Evolutionary conservation across 305 asterid genomes (phyloP), one percentile per base, ranked within the genome.

Genomic region (Monarda citriodora): DNA sequence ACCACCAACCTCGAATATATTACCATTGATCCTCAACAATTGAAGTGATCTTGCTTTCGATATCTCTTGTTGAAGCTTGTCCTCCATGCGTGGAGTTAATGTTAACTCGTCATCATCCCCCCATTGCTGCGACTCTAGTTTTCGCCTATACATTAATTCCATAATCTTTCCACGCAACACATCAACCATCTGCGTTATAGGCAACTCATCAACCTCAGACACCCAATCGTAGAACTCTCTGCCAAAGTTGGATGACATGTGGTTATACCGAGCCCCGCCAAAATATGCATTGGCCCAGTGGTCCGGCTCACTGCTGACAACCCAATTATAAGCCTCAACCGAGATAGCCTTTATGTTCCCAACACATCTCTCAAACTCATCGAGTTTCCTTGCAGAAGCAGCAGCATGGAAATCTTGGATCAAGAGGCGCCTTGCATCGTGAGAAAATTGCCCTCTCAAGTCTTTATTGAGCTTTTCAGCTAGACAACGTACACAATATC

Each of bases 401-500:
- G 99, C 93, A 55, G 95, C 87, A 53, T 86, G 80, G 63, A 94
- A 74, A 79, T 94, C 99, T 66, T 90, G 95, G 74, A 88, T 85
- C 98, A 94, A 80, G 53, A 94, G 93, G 42, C 98, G 93, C 47
- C 99, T 90, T 11, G 99, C 99, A 78, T 94, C 99, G 64, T 94
- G 99, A 48, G 99, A 94, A 72, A 88, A 92, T 66, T 81, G 96
- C 22, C 96, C 99, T 78, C 83, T 83, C 34, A 94, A 78, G 69
- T 91, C 99, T 69, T 82, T 88, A 69, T 91, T 91, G 41, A 94
- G 96, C 77, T 88, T 88, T 79, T 94, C 98, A 15, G 96, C 95
- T 13, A 94, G 93, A 71, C 83, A 84, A 22, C 97, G 93, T 13
- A 94, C 82, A 75, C 99, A 91, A 73, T 84, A 91, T 67, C 93